Percentiles rank a stretch among this genome's conserved stretches.
phyloP scores from a whole-genome alignment of 192 early-diverging fungal genomes.

The Borealophlyctis nickersoniae region DNA sequence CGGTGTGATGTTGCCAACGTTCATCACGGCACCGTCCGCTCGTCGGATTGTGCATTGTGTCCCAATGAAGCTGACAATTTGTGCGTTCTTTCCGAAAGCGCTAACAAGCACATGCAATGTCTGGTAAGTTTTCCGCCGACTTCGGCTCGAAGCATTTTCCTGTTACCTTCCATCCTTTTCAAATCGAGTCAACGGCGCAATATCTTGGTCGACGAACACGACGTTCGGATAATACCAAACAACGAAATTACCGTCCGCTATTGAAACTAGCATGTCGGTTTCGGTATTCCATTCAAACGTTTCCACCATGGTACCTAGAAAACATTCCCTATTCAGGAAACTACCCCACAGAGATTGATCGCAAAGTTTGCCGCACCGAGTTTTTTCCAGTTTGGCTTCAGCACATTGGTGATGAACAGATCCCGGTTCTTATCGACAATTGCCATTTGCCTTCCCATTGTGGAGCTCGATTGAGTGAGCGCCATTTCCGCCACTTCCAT shows the following conservation, averaged over 20 bases:
- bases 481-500: slow-evolving; percentile 46
- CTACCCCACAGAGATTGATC: not conserved
- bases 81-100: slow-evolving; percentile 51
- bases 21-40: slow-evolving; percentile 51
- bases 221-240: slow-evolving; percentile 62
- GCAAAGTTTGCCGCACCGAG: slow-evolving; percentile 27
- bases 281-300: slow-evolving; percentile 58
- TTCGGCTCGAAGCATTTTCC: no score
- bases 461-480: slow-evolving; percentile 38
- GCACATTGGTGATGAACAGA: slow-evolving; percentile 45
- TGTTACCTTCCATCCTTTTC: slow-evolving; percentile 50
- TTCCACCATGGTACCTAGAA: slow-evolving; percentile 54
- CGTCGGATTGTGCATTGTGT: slow-evolving; percentile 52
- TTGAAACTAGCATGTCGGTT: slow-evolving; percentile 43
- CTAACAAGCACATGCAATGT: slow-evolving; percentile 18
- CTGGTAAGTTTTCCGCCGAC: not conserved
- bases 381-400: slow-evolving; percentile 46
- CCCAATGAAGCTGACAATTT: slow-evolving; percentile 46
- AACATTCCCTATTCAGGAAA: not conserved
- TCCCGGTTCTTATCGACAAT: slow-evolving; percentile 59
- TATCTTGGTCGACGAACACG: slow-evolving; percentile 60
- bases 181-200: slow-evolving; percentile 45
- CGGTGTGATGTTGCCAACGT: slow-evolving; percentile 50
- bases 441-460: slow-evolving; percentile 40
- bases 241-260: slow-evolving; percentile 53